Base-by-base conservation (phyloP, 2,329 filamentous ascomycete genomes). In the Xylaria polymorpha region DNA sequence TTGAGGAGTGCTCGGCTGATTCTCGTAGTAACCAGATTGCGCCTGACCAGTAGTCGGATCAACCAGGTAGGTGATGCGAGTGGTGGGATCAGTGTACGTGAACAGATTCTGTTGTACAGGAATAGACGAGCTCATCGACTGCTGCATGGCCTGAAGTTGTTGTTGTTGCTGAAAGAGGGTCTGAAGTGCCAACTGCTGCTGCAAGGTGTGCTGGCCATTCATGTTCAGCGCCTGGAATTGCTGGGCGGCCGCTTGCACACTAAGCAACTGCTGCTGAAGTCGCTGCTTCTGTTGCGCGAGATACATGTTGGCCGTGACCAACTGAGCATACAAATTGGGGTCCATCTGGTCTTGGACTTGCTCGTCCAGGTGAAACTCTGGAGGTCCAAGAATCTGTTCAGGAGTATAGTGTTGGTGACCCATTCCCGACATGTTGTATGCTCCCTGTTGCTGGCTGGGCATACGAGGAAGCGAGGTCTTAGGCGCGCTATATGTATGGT, bases 281-380 rank as follows among this genome's bases (percentile, higher is more conserved):
- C 93, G 92, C 83, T 97, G 94, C 82, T 98, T 95, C 82, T 97
- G 94, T 78, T 97, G 94, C 48, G 94, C 94, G 60, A 99, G 87
- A 78, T 97, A 97, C 79, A 96, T 84, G 80, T 98, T 97, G 76
- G 94, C 97, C 66, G 94, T 92, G 77, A 98, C 88, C 72, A 98
- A 86, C 81, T 97, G 94, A 62, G 94, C 93, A 74, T 97, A 96
- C 62, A 97, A 81, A 70, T 89, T 91, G 61, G 94, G 94, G 76
- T 98, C 96, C 83, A 97, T 92, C 74, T 90, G 86, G 70, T 92
- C 88, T 74, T 91, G 89, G 56, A 86, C 86, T 75, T 90, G 87
- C 72, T 91, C 88, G 68, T 91, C 87, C 61, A 96, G 87, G 76
- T 93, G 88, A 70, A 98, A 86, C 76, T 92, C 88, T 4, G 94